Conservation (phyloP, 2,329 filamentous ascomycete species). For the Monilinia aucupariae region DNA sequence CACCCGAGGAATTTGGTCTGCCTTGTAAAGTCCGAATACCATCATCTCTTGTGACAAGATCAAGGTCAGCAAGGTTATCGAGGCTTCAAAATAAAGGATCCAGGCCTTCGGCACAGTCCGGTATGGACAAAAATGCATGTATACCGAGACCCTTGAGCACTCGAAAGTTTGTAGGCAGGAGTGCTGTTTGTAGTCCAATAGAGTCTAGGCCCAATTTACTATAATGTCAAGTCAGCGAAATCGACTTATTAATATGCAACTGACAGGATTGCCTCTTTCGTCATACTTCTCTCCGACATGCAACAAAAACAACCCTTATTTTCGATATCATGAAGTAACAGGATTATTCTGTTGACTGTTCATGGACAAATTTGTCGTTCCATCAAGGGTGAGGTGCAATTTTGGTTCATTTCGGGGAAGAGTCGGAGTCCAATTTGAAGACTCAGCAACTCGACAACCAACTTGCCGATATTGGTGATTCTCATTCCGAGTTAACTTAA, state of each 20-base stretch:
- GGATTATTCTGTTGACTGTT: background rate
- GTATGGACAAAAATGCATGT: background rate
- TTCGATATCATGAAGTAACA: background rate
- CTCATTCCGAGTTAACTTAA: background rate
- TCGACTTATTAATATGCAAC: background rate
- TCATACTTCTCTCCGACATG: background rate
- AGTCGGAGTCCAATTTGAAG: conserved; percentile 1
- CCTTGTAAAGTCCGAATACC: background rate
- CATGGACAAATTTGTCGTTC: background rate
- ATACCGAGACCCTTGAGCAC: background rate
- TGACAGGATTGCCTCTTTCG: background rate
- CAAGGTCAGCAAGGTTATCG: background rate
- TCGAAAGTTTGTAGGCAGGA: too few species aligned
- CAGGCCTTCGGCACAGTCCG: background rate
- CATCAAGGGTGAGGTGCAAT: background rate
- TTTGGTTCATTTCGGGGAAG: background rate
- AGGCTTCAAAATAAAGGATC: background rate
- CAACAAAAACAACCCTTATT: background rate
- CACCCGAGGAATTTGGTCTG: background rate
- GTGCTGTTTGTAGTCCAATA: background rate
- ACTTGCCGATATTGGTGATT: background rate
- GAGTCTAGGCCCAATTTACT: background rate
- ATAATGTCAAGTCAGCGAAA: background rate
- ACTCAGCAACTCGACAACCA: background rate
- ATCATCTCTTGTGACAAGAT: background rate